Base-by-base conservation (phyloP, 2,329 filamentous ascomycete species). In the Hypomyces rosellus region DNA sequence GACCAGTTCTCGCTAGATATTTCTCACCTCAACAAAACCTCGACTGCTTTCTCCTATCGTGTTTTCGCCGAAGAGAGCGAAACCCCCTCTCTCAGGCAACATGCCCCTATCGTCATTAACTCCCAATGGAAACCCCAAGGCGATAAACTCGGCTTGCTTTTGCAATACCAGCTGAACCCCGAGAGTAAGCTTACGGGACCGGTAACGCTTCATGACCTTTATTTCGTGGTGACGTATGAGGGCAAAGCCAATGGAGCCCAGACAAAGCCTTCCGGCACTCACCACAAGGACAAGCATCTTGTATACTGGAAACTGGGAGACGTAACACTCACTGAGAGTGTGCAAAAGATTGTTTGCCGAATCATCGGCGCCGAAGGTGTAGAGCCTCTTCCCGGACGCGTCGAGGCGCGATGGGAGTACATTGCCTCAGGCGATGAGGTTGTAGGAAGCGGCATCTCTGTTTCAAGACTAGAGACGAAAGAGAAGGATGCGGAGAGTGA, bases 11-110 rank as follows among this genome's bases (percentile, higher is more conserved):
- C 74, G 0, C 73, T 99, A 33, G 81, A 91, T 54, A 71, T 93
- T 6, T 76, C 82, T 13, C 82, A 85, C 63, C 79, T 96, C 54
- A 76, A 83, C 59, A 82, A 85, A 60, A 85, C 88, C 1, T 80
- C 85, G 0, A 84, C 92, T 6, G 92, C 86, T 7, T 97, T 99
- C 73, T 95, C 93, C 53, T 99, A 97, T 68, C 88, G 91, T 61
- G 75, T 96, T 11, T 88, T 93, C 58, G 69, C 88, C 30, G 84
- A 90, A 33, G 75, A 80, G 15, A 61, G 68, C 38, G 74, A 79
- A n/a, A 59, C 68, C 5, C 55, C 68, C 2, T 56, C 67, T 2
- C 67, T 78, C 5, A 69, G 68, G 5, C 63, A 71, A 4, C 84
- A 88, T 59, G 85, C 86, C 11, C 90, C 91, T 0, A 72, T 96